phyloP scores from a whole-genome alignment of 2,329 filamentous ascomycete genomes.

The Xylaria arbuscula region DNA sequence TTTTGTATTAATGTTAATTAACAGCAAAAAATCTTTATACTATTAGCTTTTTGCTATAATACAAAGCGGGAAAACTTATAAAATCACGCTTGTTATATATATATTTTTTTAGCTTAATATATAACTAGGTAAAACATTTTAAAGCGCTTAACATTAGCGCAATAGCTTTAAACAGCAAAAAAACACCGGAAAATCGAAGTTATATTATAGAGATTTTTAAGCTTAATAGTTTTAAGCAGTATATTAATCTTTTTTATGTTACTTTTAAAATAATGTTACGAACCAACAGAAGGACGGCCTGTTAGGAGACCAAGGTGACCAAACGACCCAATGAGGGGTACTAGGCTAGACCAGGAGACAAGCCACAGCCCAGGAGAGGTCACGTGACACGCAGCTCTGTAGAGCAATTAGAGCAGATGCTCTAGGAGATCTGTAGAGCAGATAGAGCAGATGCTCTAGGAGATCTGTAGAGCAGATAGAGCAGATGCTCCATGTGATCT shows the following conservation, averaged over 20 bases:
- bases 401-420: too few relatives aligned
- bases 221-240: background rate
- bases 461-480: too few relatives aligned
- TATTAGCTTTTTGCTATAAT: background rate
- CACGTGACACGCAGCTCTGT: too few relatives aligned
- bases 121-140: background rate
- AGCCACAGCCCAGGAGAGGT: too few relatives aligned
- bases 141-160: background rate
- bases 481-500: too few relatives aligned
- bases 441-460: too few relatives aligned
- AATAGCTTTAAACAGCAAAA: background rate
- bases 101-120: background rate
- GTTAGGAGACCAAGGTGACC: too few relatives aligned
- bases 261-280: background rate
- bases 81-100: constrained; percentile 2
- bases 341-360: too few relatives aligned
- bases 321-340: too few relatives aligned
- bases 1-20: background rate
- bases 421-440: too few relatives aligned
- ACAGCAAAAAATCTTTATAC: background rate
- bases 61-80: background rate
- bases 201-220: background rate
- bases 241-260: background rate
- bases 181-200: background rate
- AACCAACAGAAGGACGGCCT: too few relatives aligned